Conservation (phyloP, 495 filamentous ascomycete species). For the Aspergillus panamensis region DNA sequence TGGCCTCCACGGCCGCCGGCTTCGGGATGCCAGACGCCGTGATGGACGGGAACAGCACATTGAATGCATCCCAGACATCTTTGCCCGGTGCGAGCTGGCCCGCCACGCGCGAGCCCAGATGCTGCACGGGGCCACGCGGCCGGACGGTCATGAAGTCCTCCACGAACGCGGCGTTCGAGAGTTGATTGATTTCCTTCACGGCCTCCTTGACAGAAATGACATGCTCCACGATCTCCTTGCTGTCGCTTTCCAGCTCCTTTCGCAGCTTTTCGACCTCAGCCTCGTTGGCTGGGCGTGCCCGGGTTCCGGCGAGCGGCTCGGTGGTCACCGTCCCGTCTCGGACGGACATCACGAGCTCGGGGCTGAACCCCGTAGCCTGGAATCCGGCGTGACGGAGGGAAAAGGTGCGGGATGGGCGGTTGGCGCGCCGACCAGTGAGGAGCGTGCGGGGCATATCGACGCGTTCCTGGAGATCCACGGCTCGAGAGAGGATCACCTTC, state of each 20-base stretch:
- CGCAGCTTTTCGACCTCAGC: slow-evolving; percentile 7
- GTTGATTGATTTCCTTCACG: slow-evolving; percentile 13
- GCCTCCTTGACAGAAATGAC: slow-evolving; percentile 21
- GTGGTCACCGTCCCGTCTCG: slow-evolving; percentile 15
- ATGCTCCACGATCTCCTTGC: slow-evolving; percentile 22
- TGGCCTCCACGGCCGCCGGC: slow-evolving; percentile 12
- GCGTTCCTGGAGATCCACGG: slow-evolving; percentile 5
- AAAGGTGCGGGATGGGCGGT: slow-evolving; percentile 17
- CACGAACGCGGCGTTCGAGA: slow-evolving; percentile 11
- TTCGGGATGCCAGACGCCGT: slow-evolving; percentile 23
- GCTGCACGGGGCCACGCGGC: slow-evolving; percentile 20
- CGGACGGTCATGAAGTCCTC: slow-evolving; percentile 23
- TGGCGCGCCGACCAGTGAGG: slow-evolving; percentile 12
- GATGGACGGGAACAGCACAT: slow-evolving; percentile 20
- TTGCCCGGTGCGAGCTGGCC: slow-evolving; percentile 15
- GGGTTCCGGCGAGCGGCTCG: slow-evolving; percentile 21
- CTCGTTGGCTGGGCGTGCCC: slow-evolving; percentile 6
- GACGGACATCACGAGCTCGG: slow-evolving; percentile 22
- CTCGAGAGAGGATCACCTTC: slow-evolving; percentile 19
- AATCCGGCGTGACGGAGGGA: slow-evolving; percentile 15
- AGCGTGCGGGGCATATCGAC: slow-evolving; percentile 21
- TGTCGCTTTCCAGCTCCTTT: slow-evolving; percentile 14
- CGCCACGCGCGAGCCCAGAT: slow-evolving; percentile 20
- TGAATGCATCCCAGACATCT: slow-evolving; percentile 19
- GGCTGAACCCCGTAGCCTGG: slow-evolving; percentile 21